Evolutionary conservation across 805 yeast species (phyloP).

Genomic region (Kazachstania africana): DNA sequence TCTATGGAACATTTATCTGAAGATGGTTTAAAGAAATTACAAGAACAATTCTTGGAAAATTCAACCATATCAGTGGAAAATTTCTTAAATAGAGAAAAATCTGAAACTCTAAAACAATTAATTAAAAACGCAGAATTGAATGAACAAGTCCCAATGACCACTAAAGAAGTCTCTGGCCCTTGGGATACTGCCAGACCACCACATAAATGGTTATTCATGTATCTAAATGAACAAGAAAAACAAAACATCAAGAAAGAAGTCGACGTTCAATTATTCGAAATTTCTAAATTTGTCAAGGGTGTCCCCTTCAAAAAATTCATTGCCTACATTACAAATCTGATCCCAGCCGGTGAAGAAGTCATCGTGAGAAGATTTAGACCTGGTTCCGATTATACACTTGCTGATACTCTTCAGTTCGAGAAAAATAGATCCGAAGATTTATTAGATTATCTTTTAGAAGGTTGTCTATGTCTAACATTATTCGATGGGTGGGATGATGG

Average conservation of each 20-base stretch:
- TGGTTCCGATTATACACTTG: conserved; percentile 86
- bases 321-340: conserved; percentile 44
- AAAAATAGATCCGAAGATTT: conserved; percentile 30
- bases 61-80: conserved; percentile 57
- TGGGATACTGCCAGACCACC: conserved; percentile 94
- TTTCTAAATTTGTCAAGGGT: conserved; percentile 51
- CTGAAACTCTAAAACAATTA: conserved; percentile 33
- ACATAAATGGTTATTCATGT: conserved; percentile 74
- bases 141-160: conserved; percentile 42
- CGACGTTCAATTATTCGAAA: conserved; percentile 32
- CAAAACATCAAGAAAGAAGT: conserved; percentile 14
- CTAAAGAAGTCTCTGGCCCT: conserved; percentile 48
- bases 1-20: conserved; percentile 39
- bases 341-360: conserved; percentile 53
- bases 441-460: conserved; percentile 43
- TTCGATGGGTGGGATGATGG: conserved; percentile 73
- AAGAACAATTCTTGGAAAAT: conserved; percentile 46
- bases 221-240: conserved; percentile 14
- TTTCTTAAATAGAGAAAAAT: conserved; percentile 47
- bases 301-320: conserved; percentile 62
- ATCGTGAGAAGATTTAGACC: conserved; percentile 84
- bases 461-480: conserved; percentile 75
- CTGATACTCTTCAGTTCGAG: conserved; percentile 48
- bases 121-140: conserved; percentile 53
- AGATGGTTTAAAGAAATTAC: conserved; percentile 32